These are phyloP conservation scores for Jaltomata sinuosa DNA, from an alignment of 257 asterid species.

Conservation along the genomic window DNA sequence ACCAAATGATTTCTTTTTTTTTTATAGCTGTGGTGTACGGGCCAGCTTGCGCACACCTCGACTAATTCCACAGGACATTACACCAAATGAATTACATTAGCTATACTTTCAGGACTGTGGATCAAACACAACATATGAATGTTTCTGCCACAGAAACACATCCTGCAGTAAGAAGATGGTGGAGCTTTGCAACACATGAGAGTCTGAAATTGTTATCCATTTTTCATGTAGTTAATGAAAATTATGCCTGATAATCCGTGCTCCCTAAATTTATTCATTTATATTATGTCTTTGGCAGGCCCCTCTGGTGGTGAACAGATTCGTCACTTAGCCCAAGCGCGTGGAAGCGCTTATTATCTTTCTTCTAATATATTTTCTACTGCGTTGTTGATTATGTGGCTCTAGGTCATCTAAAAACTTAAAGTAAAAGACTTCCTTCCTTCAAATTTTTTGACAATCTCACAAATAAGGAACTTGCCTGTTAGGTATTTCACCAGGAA, in stretches of 20 bases:
- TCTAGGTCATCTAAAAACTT: neutral
- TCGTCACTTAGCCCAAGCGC: neutral
- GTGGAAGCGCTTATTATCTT: neutral
- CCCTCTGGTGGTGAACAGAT: neutral
- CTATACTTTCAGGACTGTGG: neutral
- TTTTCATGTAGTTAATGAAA: neutral
- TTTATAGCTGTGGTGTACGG: too few species aligned
- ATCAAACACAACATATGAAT: neutral
- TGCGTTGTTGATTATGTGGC: neutral
- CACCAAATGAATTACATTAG: neutral
- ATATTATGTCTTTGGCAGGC: neutral
- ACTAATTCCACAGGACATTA: too few species aligned
- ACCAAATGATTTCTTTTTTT: too few species aligned
- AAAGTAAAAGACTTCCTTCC: neutral
- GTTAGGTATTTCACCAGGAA: conserved; percentile 95
- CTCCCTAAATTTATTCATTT: neutral
- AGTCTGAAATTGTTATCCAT: neutral
- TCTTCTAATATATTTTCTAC: neutral
- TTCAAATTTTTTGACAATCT: neutral
- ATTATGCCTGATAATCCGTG: neutral
- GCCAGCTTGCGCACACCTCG: too few species aligned
- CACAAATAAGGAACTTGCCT: conserved; percentile 31
- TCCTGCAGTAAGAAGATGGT: neutral
- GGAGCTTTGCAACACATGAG: neutral
- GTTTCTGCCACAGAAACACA: neutral